Conservation (phyloP, 768 basidiomycete genomes). For the Gautieria morchelliformis region DNA sequence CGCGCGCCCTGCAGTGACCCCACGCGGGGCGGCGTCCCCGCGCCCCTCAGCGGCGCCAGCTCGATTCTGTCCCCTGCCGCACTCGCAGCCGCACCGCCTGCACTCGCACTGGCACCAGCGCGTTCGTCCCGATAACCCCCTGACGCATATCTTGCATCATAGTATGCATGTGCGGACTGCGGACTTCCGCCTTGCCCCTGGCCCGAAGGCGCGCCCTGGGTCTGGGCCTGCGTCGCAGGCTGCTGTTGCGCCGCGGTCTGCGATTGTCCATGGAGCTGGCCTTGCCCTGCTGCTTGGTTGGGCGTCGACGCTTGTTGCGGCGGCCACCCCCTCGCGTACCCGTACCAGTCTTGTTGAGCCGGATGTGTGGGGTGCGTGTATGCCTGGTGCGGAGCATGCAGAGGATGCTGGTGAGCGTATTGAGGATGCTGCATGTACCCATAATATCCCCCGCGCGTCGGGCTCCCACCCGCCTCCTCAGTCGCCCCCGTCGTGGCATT, state of each 20-base stretch:
- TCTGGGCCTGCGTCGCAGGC: background rate
- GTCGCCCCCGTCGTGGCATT: too few species aligned
- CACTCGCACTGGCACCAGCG: constrained; percentile 20
- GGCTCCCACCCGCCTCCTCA: background rate
- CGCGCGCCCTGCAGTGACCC: background rate
- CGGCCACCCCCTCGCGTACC: constrained; percentile 8
- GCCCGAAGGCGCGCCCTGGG: too few species aligned
- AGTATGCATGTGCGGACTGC: constrained; percentile 6
- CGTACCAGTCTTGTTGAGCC: constrained; percentile 5
- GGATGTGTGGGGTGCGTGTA: constrained; percentile 16
- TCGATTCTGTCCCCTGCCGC: constrained; percentile 36
- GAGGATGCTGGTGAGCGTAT: constrained; percentile 3
- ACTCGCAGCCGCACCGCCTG: constrained; percentile 15
- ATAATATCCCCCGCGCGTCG: constrained; percentile 16
- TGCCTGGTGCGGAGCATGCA: background rate
- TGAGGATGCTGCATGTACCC: constrained; percentile 7
- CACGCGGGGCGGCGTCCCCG: constrained; percentile 5
- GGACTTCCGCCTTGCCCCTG: too few species aligned
- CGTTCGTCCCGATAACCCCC: constrained; percentile 12
- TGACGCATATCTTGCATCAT: constrained; percentile 1
- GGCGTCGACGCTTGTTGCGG: constrained; percentile 1
- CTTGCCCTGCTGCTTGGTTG: constrained; percentile 11
- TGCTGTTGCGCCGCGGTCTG: constrained; percentile 13
- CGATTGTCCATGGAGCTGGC: background rate
- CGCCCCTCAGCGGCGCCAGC: constrained; percentile 40